Evolutionary conservation across 805 yeast genomes (phyloP).

Genomic region (Henningerozyma blattae): DNA sequence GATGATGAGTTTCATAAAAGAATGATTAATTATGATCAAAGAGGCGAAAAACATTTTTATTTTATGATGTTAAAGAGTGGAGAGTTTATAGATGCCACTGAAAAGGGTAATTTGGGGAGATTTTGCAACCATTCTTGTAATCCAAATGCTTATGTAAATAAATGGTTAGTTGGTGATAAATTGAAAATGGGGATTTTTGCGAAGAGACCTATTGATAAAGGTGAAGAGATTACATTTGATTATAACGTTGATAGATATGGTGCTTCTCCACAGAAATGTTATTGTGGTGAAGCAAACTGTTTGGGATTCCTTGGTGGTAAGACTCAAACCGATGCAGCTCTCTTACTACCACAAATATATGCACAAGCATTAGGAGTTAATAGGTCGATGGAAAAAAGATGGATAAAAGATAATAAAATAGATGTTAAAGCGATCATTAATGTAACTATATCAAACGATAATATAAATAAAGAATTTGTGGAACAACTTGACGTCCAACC

Average conservation of each 20-base stretch:
- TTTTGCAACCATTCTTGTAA: constrained; percentile 92
- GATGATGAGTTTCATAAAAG: constrained; percentile 63
- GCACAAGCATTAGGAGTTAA: constrained; percentile 80
- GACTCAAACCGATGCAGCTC: constrained; percentile 84
- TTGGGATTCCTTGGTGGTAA: constrained; percentile 92
- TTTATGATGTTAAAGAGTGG: constrained; percentile 93
- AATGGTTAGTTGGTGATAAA: constrained; percentile 92
- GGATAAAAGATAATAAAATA: constrained; percentile 51
- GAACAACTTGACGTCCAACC: constrained; percentile 43
- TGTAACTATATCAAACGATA: constrained; percentile 38
- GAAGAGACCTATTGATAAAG: constrained; percentile 51
- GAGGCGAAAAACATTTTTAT: constrained; percentile 69
- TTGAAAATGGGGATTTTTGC: constrained; percentile 93
- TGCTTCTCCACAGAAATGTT: constrained; percentile 86
- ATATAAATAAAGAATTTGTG: constrained; percentile 55
- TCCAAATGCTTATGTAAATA: constrained; percentile 91
- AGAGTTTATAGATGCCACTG: constrained; percentile 91
- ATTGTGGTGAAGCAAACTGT: constrained; percentile 89
- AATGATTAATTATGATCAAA: constrained; percentile 60
- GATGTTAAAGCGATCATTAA: constrained; percentile 31
- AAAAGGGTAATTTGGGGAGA: constrained; percentile 77
- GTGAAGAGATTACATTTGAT: constrained; percentile 76
- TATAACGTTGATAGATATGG: constrained; percentile 96
- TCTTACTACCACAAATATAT: constrained; percentile 61
- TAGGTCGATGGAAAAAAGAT: constrained; percentile 53